These are phyloP conservation scores for Gigaspora rosea DNA, from an alignment of 192 early-diverging fungal species.

Conservation along the genomic window DNA sequence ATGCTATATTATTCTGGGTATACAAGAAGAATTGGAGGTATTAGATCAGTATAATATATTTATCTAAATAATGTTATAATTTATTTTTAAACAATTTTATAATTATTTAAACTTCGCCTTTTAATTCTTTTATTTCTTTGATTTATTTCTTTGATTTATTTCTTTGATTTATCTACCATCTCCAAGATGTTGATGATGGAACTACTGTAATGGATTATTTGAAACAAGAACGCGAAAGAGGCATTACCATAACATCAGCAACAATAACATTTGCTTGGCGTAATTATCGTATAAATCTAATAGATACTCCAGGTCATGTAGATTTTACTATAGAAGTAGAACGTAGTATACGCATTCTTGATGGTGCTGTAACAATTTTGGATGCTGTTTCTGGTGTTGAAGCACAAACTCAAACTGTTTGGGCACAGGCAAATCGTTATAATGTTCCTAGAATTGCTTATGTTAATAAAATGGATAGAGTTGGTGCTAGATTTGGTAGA, in stretches of 20 bases:
- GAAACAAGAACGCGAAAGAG: conserved; percentile 90
- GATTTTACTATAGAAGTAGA: too few species aligned
- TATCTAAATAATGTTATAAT: neutral
- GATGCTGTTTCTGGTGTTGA: too few species aligned
- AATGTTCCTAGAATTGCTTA: too few species aligned
- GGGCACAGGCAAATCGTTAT: too few species aligned
- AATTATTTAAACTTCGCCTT: neutral
- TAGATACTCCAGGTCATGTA: too few species aligned
- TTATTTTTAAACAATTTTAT: neutral
- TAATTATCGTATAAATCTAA: conserved; percentile 33
- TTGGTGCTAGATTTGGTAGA: too few species aligned
- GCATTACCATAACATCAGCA: conserved; percentile 93
- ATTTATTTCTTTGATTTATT: neutral
- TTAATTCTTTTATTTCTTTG: neutral
- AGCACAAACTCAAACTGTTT: too few species aligned
- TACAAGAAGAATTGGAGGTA: conserved; percentile 80
- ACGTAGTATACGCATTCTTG: too few species aligned
- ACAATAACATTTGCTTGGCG: conserved; percentile 66
- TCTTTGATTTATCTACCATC: too few species aligned
- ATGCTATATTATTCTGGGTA: conserved; percentile 95
- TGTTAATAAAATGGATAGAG: too few species aligned
- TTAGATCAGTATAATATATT: too few species aligned
- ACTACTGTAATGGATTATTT: conserved; percentile 95
- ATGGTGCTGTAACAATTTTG: too few species aligned
- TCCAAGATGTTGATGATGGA: conserved; percentile 84